These are phyloP conservation scores for Rhizopus stolonifer DNA, from an alignment of 371 early-diverging fungal genomes.

Conservation along the genomic window DNA sequence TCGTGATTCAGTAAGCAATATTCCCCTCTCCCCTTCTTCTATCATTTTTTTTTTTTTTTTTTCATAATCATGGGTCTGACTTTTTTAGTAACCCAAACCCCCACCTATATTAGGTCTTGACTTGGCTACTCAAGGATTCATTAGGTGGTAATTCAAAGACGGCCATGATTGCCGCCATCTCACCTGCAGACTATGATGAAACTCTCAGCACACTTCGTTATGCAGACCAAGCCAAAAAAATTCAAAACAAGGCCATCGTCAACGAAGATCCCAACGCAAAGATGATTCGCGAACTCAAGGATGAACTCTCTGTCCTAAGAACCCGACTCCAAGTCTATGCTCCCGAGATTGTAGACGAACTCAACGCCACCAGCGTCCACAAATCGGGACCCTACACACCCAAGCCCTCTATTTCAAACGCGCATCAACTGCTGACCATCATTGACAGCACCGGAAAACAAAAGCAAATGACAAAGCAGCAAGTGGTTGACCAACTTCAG, in stretches of 20 bases:
- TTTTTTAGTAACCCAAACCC: too few relatives aligned
- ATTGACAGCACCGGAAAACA: slow-evolving; percentile 45
- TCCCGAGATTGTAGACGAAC: slow-evolving; percentile 46
- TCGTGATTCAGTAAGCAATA: slow-evolving; percentile 70
- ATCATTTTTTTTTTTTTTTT: neutral
- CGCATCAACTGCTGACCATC: slow-evolving; percentile 15
- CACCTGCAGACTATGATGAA: slow-evolving; percentile 83
- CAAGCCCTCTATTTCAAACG: slow-evolving; percentile 26
- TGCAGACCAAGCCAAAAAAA: slow-evolving; percentile 91
- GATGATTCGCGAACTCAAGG: slow-evolving; percentile 83
- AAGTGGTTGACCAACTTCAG: slow-evolving; percentile 77
- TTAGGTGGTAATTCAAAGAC: slow-evolving; percentile 94
- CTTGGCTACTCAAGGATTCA: slow-evolving; percentile 93
- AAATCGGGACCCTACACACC: slow-evolving; percentile 9
- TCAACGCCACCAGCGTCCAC: slow-evolving; percentile 9
- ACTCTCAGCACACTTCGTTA: slow-evolving; percentile 94
- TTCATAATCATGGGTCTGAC: neutral
- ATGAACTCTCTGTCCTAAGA: slow-evolving; percentile 75
- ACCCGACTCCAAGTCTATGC: slow-evolving; percentile 64
- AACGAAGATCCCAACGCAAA: slow-evolving; percentile 90
- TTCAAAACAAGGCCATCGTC: slow-evolving; percentile 89
- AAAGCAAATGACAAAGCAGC: slow-evolving; percentile 54
- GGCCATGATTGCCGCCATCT: slow-evolving; percentile 89
- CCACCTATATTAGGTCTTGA: slow-evolving; percentile 67
- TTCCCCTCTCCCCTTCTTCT: neutral